Evolutionary conservation across 345 rosid species (phyloP).

Genomic region (Eutrema yunnanense): DNA sequence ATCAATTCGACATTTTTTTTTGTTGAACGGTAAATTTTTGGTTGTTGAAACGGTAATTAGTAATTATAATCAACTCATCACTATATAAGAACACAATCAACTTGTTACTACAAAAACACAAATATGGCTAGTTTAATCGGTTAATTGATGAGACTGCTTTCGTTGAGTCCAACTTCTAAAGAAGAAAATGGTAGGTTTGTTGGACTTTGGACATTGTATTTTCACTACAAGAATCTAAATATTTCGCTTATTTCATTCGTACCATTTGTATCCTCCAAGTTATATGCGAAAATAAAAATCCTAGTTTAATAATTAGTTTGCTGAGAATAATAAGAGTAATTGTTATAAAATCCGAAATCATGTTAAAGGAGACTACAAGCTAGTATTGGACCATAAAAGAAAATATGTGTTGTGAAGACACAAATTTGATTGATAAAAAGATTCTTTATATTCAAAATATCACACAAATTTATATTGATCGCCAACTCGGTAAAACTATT

Average conservation of each 20-base stretch:
- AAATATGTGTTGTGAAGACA: background rate
- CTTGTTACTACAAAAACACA: background rate
- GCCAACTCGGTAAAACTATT: too few relatives aligned
- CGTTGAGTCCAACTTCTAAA: background rate
- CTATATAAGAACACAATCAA: too few relatives aligned
- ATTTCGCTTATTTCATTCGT: too few relatives aligned
- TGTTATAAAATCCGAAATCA: background rate
- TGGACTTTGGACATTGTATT: too few relatives aligned
- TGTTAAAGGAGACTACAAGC: background rate
- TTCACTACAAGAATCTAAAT: too few relatives aligned
- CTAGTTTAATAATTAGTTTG: background rate
- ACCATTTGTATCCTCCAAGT: background rate
- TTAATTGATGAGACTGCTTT: background rate
- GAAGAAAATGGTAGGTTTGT: too few relatives aligned
- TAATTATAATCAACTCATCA: too few relatives aligned
- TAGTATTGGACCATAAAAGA: background rate
- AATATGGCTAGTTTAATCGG: background rate
- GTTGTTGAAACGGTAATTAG: too few relatives aligned
- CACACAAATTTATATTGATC: too few relatives aligned
- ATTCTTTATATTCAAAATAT: background rate
- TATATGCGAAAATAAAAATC: too few relatives aligned
- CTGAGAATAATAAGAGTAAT: background rate
- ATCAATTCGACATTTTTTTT: too few relatives aligned
- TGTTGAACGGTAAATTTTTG: too few relatives aligned
- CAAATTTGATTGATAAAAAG: background rate